phyloP scores from a whole-genome alignment of 2,329 filamentous ascomycete species.

The Fusarium sp. region DNA sequence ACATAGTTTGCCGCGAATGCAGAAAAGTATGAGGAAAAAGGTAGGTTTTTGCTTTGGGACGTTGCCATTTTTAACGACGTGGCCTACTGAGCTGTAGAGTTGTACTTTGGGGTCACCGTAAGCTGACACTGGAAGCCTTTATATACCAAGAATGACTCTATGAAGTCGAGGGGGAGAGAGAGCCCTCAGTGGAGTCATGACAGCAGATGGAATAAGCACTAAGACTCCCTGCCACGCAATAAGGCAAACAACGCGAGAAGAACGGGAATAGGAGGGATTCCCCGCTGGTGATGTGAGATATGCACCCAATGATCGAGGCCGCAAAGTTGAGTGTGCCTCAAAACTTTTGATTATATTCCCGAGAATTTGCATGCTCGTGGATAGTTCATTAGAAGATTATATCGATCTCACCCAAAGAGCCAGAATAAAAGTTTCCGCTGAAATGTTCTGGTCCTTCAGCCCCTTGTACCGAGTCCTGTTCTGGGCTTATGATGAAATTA shows the following conservation, averaged over 20 bases:
- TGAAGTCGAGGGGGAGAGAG: background rate
- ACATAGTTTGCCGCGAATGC: slow-evolving; percentile 41
- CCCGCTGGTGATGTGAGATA: background rate
- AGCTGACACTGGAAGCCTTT: background rate
- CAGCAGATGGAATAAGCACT: background rate
- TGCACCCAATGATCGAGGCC: background rate
- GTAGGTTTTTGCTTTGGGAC: slow-evolving; percentile 22
- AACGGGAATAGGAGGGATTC: background rate
- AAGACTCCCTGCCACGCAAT: background rate
- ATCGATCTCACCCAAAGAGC: background rate
- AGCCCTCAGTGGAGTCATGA: background rate
- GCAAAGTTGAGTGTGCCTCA: background rate
- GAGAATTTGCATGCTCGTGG: too few relatives aligned
- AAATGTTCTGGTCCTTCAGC: slow-evolving; percentile 7
- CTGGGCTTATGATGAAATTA: slow-evolving; percentile 19
- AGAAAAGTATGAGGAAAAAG: slow-evolving; percentile 38
- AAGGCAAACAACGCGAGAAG: background rate
- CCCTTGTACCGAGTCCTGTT: slow-evolving; percentile 22
- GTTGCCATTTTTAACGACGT: background rate
- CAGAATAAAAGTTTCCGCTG: background rate
- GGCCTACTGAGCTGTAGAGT: background rate
- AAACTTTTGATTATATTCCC: background rate
- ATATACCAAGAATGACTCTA: background rate
- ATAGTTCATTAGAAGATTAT: slow-evolving; percentile 5
- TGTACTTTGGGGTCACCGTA: background rate